Base-by-base conservation (phyloP, 2,329 filamentous ascomycete species). In the Botrytis fabae region DNA sequence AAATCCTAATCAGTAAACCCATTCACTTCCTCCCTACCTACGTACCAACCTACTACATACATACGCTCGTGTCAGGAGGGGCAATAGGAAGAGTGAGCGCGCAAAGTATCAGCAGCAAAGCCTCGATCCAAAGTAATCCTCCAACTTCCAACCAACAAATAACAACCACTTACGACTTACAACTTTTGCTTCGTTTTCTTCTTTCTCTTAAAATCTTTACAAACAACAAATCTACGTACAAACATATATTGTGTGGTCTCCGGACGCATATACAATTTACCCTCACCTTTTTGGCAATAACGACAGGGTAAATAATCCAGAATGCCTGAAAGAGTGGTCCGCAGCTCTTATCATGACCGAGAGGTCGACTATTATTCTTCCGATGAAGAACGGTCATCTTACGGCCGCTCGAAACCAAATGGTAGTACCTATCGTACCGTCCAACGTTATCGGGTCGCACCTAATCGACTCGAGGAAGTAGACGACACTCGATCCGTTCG, bases 361-460 rank as follows among this genome's bases (percentile, higher is more conserved):
- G 77, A 78, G 75, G 77, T 76, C 66, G 79, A 80, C 62, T 79
- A 79, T 61, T 78, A 80, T 69, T 79, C 78, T 1, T 80, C 79
- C 54, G 80, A 81, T 71, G 78, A 80, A 35, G 78, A 80, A 12
- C 75, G 76, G 20, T 78, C 78, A 25, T 70, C 72, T 25, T 75
- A 76, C 70, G 75, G 76, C 64, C 78, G 76, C 35, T 72, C 75
- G 9, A 73, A 75, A 68, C 28, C 46, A 18, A 70, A 63, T 32
- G 74, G 73, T 28, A 74, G 75, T 25, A 74, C 76, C 18, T 79
- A 81, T 75, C 78, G 79, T 65, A 80, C 78, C 10, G 78, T 81
- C 28, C 80, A 80, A 71, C 78, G 79, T 59, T 81, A 81, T 71
- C 79, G 79, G 46, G 79, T 80, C 63, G 75, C 76, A 10, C 78